Conservation (phyloP, 2,329 filamentous ascomycete species). For the Sclerotinia nivalis region DNA sequence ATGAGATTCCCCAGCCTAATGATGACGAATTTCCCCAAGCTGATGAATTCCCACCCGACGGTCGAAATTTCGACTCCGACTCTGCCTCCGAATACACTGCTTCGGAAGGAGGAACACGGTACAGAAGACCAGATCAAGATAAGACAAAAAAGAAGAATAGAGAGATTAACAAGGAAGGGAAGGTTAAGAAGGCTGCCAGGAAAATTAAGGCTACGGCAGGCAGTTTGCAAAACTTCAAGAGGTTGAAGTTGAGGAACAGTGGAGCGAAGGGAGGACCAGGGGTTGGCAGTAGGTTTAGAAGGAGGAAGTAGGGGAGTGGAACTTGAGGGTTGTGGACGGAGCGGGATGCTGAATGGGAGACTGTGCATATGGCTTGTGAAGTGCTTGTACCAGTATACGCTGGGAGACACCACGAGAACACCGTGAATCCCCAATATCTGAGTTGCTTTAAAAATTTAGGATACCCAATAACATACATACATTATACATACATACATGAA, state of each 20-base stretch:
- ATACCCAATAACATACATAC: not conserved
- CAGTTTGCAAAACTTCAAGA: conserved; percentile 59
- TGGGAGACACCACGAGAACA: not conserved
- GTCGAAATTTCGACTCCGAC: conserved; percentile 40
- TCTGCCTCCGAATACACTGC: conserved; percentile 41
- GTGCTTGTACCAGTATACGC: not conserved
- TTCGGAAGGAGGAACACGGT: conserved; percentile 42
- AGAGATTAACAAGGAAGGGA: conserved; percentile 41
- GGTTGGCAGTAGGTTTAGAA: conserved; percentile 58
- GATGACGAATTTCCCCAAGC: conserved; percentile 8
- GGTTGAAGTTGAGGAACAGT: conserved; percentile 62
- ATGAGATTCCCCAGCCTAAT: conserved; percentile 13
- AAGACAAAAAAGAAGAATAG: conserved; percentile 31
- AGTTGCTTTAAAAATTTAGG: not conserved
- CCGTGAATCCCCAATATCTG: not conserved
- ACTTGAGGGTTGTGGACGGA: not conserved
- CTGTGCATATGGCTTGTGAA: not conserved
- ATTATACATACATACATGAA: not conserved
- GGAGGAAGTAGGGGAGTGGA: conserved; percentile 45
- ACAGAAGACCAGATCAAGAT: conserved; percentile 38
- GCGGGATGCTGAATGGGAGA: not conserved
- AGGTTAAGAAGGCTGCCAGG: conserved; percentile 53
- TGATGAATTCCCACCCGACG: conserved; percentile 29
- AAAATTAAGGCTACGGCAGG: conserved; percentile 66
- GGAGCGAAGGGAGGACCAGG: conserved; percentile 63